These are phyloP conservation scores for Orbilia javanica DNA, from an alignment of 2,329 filamentous ascomycete genomes.

Conservation along the genomic window DNA sequence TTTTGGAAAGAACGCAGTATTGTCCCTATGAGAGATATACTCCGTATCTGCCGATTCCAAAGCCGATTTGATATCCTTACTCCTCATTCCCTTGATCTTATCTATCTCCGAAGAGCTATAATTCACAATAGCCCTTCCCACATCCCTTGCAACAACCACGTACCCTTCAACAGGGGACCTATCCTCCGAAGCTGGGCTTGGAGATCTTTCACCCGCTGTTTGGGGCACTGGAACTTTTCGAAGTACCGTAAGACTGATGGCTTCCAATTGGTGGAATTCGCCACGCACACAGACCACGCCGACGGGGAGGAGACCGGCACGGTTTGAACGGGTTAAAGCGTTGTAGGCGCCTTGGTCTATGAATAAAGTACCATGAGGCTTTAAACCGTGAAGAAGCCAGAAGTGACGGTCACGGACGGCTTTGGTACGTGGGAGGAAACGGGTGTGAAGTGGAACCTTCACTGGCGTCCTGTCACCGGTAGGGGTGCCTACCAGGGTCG, in stretches of 20 bases:
- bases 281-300: conserved; percentile 93
- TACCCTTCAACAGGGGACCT: conserved; percentile 62
- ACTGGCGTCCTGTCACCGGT: not conserved
- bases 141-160: conserved; percentile 75
- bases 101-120: conserved; percentile 88
- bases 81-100: conserved; percentile 85
- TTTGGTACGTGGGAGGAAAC: conserved; percentile 85
- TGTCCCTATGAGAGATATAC: conserved; percentile 60
- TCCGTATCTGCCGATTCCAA: conserved; percentile 81
- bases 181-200: not conserved
- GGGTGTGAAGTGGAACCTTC: conserved; percentile 79
- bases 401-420: conserved; percentile 88
- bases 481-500: conserved; percentile 1
- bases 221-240: not conserved
- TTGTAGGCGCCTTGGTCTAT: conserved; percentile 90
- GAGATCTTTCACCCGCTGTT: not conserved
- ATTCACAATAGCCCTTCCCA: conserved; percentile 90
- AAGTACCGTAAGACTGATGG: conserved; percentile 81
- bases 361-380: conserved; percentile 89
- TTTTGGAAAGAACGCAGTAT: conserved; percentile 61
- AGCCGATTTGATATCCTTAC: conserved; percentile 80
- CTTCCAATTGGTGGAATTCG: conserved; percentile 90
- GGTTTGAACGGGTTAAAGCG: conserved; percentile 76
- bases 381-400: conserved; percentile 94
- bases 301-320: conserved; percentile 88